Base-by-base conservation (phyloP, 306 rosid genomes). In the peach (Prunus persica) region DNA sequence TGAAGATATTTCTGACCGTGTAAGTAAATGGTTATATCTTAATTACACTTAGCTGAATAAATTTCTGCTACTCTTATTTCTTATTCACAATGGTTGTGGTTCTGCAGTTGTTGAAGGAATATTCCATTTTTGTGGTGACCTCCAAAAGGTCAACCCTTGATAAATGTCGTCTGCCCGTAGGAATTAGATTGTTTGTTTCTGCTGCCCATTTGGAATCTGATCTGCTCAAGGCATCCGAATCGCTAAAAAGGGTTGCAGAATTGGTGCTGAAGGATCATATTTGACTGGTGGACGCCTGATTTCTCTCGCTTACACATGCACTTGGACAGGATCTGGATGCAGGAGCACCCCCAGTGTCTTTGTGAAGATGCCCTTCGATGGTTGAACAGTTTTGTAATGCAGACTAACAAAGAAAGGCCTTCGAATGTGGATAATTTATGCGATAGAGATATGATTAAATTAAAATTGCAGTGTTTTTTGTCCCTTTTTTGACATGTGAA, bases 81-180 rank as follows among this genome's bases (percentile, higher is more conserved):
- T 77, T 47, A 78, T 74, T 0, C 55, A 74, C 68, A 75, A 77
- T 64, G 18, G 65, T 45, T 72, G 14, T 63, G 79, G 47, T 12
- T 57, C 80, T 57, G 19, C 90, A 96, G 99, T 88, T 68, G 67
- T 83, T 96, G 87, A 86, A 87, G 65, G 98, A 96, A 78, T 90
- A 91, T 81, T 88, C 91, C 27, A 74, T 92, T 30, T 79, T 90
- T 84, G 88, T 86, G 78, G 96, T 81, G 73, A 43, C 85, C 71
- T 88, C 98, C 65, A 91, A 84, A 83, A 89, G 92, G 82, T 92
- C 99, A n/a, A 87, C 86, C 49, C 76, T 91, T 54, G 98, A 96
- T 78, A 96, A 86, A 69, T 91, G 99, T 45, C 86, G 77, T 16
- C 85, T 96, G 73, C 93, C 99, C 0, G 74, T 91, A 18, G 99